Percentiles rank a stretch among this genome's conserved stretches.
Evolutionary conservation across 2,329 filamentous ascomycete species (phyloP).

Genomic region (Claviceps paspali): DNA sequence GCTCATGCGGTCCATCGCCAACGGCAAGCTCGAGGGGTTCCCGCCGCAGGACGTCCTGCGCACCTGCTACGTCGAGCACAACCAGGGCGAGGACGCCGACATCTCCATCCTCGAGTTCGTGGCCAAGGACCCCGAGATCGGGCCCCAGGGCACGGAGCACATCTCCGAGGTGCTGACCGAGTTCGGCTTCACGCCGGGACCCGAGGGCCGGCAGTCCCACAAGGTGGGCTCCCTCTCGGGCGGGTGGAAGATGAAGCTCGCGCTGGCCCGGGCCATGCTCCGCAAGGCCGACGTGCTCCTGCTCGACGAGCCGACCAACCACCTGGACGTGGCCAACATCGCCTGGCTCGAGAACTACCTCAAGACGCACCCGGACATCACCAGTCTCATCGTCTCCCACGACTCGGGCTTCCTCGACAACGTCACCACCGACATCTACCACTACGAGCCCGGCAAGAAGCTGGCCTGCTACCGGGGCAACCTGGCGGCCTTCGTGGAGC

Average conservation of each 20-base stretch:
- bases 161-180: constrained; percentile 75
- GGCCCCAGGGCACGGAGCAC: constrained; percentile 60
- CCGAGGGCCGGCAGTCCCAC: constrained; percentile 75
- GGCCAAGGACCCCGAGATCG: constrained; percentile 74
- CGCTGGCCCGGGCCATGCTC: constrained; percentile 89
- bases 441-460: constrained; percentile 95
- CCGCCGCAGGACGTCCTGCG: constrained; percentile 81
- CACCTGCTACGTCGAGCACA: constrained; percentile 98
- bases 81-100: constrained; percentile 94
- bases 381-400: constrained; percentile 94
- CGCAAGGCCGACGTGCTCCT: constrained; percentile 92
- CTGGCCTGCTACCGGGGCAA: constrained; percentile 75
- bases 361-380: constrained; percentile 91
- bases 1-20: constrained; percentile 90
- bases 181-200: constrained; percentile 85
- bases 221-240: constrained; percentile 90
- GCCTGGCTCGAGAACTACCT: constrained; percentile 93
- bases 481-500: constrained; percentile 67
- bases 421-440: constrained; percentile 96
- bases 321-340: constrained; percentile 91
- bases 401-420: constrained; percentile 95
- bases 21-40: constrained; percentile 93
- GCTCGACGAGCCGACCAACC: constrained; percentile 97
- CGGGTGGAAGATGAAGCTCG: constrained; percentile 99
- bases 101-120: constrained; percentile 92